These are phyloP conservation scores for Boletus insuetus DNA, from an alignment of 768 basidiomycete species.

Conservation along the genomic window DNA sequence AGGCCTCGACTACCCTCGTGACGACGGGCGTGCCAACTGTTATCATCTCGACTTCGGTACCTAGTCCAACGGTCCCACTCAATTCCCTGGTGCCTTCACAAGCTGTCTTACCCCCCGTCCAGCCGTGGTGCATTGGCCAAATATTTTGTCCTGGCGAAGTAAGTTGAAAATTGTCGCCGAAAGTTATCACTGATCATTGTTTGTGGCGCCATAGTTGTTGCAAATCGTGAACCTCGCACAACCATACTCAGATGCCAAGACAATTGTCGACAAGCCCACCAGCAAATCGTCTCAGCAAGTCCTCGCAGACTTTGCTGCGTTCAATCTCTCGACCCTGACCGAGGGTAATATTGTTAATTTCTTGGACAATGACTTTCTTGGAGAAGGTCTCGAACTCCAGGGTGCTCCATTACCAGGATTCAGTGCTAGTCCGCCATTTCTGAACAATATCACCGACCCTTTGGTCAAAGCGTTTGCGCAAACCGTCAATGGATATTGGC, in stretches of 20 bases:
- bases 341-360: slow-evolving; percentile 66
- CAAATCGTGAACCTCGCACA: slow-evolving; percentile 83
- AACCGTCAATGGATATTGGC: slow-evolving; percentile 87
- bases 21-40: slow-evolving; percentile 32
- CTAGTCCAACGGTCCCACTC: slow-evolving; percentile 59
- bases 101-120: slow-evolving; percentile 58
- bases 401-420: slow-evolving; percentile 62
- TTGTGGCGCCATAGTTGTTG: slow-evolving; percentile 48
- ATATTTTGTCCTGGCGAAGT: slow-evolving; percentile 83
- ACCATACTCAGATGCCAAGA: slow-evolving; percentile 79
- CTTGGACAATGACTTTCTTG: slow-evolving; percentile 70
- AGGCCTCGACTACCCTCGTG: slow-evolving; percentile 5
- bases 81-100: slow-evolving; percentile 61
- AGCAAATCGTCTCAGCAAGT: slow-evolving; percentile 61
- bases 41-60: slow-evolving; percentile 57
- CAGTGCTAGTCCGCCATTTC: slow-evolving; percentile 58
- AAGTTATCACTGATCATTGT: background rate
- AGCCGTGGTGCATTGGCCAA: slow-evolving; percentile 72
- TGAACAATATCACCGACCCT: slow-evolving; percentile 67
- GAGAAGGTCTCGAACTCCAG: slow-evolving; percentile 83
- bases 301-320: slow-evolving; percentile 58
- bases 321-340: slow-evolving; percentile 43
- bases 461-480: slow-evolving; percentile 69
- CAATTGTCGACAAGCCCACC: slow-evolving; percentile 89
- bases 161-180: slow-evolving; percentile 19